Base-by-base conservation (phyloP, 805 yeast species). In the Cyberlindnera bimundalis region DNA sequence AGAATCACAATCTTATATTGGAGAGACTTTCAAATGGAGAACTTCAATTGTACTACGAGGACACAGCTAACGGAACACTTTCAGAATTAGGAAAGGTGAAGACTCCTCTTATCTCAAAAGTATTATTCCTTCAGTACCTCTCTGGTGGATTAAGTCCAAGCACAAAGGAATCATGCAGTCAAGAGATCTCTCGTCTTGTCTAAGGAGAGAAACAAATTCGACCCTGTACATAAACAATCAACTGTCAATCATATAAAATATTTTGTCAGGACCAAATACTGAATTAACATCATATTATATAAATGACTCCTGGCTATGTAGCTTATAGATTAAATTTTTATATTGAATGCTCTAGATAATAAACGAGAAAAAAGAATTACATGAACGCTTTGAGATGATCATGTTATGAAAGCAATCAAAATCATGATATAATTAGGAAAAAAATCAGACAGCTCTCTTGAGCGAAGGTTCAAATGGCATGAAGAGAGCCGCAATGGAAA, bases 61-160 rank as follows among this genome's bases (percentile, higher is more conserved):
- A 68, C 42, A 60, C 64, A 17, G 59, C 61, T n/a, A 61, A 65
- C 13, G 67, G 67, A 18, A 60, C 59, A 6, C 42, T 54, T 33
- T 33, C 16, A 23, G 44, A 50, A 1, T 56, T 90, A 59, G 96
- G 96, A 1, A 52, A 53, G 6, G 81, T 88, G 3, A 53, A 65
- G 8, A 76, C 78, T 37, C 85, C 91, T 2, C 56, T 76, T 14
- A 70, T 89, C 5, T 73, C 85, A 2, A 76, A 78, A 46, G 66
- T 83, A n/a, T 65, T 90, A 40, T 78, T 89, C 49, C 65, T 84
- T 49, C 87, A 82, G 60, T 90, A 91, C 59, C 62, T 89, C 51
- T 74, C 84, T 49, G 91, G 86, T 47, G 91, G 91, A 1, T 69
- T 84, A 50, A 72, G 82, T 51, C 79, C 75, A 50, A 65, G 73